Conservation (phyloP, 768 basidiomycete genomes). For the Russula vinacea region DNA sequence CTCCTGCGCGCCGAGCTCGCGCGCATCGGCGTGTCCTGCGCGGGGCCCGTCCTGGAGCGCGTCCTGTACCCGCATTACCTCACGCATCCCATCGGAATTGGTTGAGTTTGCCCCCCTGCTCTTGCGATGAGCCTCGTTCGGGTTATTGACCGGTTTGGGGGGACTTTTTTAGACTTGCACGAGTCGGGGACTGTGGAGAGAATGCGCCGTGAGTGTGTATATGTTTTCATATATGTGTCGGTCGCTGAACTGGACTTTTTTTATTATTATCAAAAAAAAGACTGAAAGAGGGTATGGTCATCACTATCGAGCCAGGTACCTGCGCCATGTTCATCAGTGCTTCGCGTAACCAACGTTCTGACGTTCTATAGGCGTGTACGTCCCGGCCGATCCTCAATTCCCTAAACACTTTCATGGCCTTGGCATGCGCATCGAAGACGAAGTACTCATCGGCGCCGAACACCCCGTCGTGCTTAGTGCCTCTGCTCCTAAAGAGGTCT, state of each 20-base stretch:
- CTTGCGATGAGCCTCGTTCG: not conserved
- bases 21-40: slow-evolving; percentile 57
- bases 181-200: slow-evolving; percentile 69
- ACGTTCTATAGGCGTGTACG: slow-evolving; percentile 66
- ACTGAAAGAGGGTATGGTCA: slow-evolving; percentile 80
- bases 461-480: slow-evolving; percentile 63
- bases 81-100: slow-evolving; percentile 89
- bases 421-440: slow-evolving; percentile 91
- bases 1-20: slow-evolving; percentile 68
- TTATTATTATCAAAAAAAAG: slow-evolving; percentile 38
- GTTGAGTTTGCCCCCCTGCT: slow-evolving; percentile 39
- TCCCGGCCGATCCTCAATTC: slow-evolving; percentile 74
- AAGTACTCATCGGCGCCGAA: slow-evolving; percentile 64
- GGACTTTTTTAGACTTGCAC: slow-evolving; percentile 73
- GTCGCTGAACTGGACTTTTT: not conserved
- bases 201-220: slow-evolving; percentile 45
- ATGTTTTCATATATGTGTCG: not conserved
- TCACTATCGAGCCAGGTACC: slow-evolving; percentile 86
- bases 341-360: not conserved
- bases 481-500: slow-evolving; percentile 79
- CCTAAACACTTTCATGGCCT: slow-evolving; percentile 89
- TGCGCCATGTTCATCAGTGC: not conserved
- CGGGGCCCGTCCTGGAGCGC: slow-evolving; percentile 59
- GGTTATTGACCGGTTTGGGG: not conserved
- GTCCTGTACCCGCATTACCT: slow-evolving; percentile 89